Evolutionary conservation across 805 yeast species (phyloP).

Genomic region (Metschnikowia orientalis): DNA sequence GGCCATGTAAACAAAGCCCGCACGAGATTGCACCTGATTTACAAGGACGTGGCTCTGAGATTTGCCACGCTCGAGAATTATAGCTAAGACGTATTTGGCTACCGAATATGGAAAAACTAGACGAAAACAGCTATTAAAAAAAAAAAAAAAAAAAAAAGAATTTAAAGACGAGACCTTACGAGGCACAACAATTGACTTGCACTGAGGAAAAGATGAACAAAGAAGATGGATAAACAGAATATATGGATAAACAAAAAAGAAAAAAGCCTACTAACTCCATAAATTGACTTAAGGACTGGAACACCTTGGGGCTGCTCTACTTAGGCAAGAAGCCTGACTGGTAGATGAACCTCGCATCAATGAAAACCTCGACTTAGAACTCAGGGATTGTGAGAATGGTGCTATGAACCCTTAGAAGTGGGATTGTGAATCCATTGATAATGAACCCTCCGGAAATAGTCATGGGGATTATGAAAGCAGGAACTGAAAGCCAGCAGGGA

Average conservation of each 20-base stretch:
- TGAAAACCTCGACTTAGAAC: not conserved
- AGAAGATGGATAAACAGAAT: not conserved
- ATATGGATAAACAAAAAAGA: too few relatives aligned
- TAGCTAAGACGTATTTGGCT: too few relatives aligned
- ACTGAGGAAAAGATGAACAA: not conserved
- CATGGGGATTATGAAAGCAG: too few relatives aligned
- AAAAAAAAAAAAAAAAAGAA: not conserved
- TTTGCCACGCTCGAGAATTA: not conserved
- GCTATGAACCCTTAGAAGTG: constrained; percentile 1
- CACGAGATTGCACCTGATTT: constrained; percentile 1
- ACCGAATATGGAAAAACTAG: not conserved
- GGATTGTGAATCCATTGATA: not conserved
- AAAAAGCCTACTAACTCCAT: too few relatives aligned
- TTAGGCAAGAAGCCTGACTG: too few relatives aligned
- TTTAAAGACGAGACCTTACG: not conserved
- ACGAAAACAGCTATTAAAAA: not conserved
- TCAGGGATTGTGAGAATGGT: constrained; percentile 1
- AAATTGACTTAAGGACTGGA: too few relatives aligned
- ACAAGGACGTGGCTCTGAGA: not conserved
- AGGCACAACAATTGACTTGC: not conserved
- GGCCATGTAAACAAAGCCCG: constrained; percentile 1
- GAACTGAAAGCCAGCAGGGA: not conserved
- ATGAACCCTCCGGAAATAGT: not conserved
- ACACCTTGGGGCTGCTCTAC: too few relatives aligned
- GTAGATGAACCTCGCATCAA: not conserved